A percentile compares a stretch with the other conserved stretches of the same genome.
Evolutionary conservation across 2,329 filamentous ascomycete species (phyloP).

Genomic region (Botryotinia narcissicola): DNA sequence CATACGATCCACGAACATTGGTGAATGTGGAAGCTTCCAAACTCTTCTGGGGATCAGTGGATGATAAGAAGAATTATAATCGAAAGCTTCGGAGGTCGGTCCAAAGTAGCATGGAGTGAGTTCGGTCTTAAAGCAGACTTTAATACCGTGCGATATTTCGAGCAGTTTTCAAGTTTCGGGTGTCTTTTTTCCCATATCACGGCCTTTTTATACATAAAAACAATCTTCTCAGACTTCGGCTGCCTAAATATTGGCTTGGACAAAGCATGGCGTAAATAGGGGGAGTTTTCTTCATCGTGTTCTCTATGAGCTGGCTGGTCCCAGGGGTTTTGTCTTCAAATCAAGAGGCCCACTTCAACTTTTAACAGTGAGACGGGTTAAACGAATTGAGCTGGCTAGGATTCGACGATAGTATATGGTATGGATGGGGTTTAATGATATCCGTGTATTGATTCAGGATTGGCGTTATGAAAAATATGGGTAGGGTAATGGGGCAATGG

Average conservation of each 20-base stretch:
- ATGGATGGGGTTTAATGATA: not conserved
- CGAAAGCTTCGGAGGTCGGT: conserved; percentile 76
- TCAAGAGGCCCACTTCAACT: not conserved
- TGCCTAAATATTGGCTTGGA: not conserved
- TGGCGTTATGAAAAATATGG: not conserved
- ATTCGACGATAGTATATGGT: not conserved
- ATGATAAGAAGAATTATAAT: conserved; percentile 82
- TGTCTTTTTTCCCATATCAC: not conserved
- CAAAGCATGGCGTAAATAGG: not conserved
- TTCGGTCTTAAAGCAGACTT: not conserved
- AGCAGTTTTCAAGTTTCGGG: not conserved
- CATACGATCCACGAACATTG: conserved; percentile 84
- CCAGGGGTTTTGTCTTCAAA: not conserved
- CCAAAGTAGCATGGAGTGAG: conserved; percentile 62
- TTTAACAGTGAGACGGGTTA: not conserved
- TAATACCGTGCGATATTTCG: not conserved
- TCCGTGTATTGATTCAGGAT: not conserved
- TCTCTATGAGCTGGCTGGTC: not conserved
- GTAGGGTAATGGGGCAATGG: not conserved
- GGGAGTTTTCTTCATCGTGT: not conserved
- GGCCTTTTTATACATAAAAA: not conserved
- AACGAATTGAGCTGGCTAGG: not conserved
- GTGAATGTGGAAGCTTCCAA: conserved; percentile 84
- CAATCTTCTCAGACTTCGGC: not conserved
- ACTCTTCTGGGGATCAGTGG: conserved; percentile 78